A percentile compares a stretch with the other conserved stretches of the same genome.
Conservation (phyloP, 2,329 filamentous ascomycete species). For the Fusarium humuli region DNA sequence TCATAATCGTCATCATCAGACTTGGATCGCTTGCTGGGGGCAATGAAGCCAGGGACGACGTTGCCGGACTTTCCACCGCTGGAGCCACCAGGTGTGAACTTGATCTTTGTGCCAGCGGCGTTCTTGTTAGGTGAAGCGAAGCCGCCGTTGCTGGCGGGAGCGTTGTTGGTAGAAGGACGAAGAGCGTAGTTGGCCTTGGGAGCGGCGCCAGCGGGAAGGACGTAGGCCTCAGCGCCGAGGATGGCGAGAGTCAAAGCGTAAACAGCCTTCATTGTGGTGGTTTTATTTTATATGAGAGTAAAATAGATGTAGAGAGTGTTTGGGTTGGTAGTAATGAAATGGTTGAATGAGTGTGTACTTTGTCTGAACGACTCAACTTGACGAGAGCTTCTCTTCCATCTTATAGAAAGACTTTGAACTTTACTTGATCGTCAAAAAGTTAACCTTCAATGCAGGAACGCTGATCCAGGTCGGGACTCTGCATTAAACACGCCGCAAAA, state of each 20-base stretch:
- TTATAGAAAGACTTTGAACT: constrained; percentile 4
- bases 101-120: not conserved
- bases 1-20: not conserved
- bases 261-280: constrained; percentile 8
- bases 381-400: not conserved
- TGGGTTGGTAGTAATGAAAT: not conserved
- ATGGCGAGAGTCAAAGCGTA: constrained; percentile 12
- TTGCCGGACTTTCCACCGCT: not conserved
- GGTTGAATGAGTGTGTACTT: not conserved
- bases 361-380: not conserved
- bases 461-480: constrained; percentile 13
- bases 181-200: constrained; percentile 21
- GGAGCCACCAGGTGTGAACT: not conserved
- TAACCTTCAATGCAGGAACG: constrained; percentile 15
- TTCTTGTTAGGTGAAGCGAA: not conserved
- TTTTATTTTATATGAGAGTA: not conserved
- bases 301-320: not conserved
- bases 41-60: constrained; percentile 1
- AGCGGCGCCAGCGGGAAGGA: not conserved
- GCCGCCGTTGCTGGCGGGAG: not conserved
- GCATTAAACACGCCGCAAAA: constrained; percentile 20
- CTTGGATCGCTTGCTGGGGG: not conserved
- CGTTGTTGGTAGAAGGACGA: not conserved
- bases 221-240: constrained; percentile 10
- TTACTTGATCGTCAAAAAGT: not conserved